Conservation (phyloP, 345 rosid species). For the Capsella bursapastoris region DNA sequence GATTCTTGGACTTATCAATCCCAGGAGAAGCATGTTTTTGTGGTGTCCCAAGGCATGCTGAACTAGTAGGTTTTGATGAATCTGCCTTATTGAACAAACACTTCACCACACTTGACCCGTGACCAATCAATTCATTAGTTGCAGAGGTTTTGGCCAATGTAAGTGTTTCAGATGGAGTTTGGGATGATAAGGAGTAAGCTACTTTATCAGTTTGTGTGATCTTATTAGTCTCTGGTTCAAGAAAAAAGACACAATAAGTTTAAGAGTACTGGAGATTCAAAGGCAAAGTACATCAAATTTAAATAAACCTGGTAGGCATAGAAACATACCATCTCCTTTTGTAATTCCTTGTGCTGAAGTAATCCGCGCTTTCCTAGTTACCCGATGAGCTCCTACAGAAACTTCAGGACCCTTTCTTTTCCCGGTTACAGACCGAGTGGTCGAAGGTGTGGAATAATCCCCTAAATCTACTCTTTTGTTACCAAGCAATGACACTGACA, state of each 20-base stretch:
- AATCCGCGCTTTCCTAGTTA: slow-evolving; percentile 54
- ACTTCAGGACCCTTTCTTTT: slow-evolving; percentile 54
- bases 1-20: slow-evolving; percentile 46
- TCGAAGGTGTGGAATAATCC: slow-evolving; percentile 42
- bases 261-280: background rate
- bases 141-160: slow-evolving; percentile 30
- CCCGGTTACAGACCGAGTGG: slow-evolving; percentile 46
- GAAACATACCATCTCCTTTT: slow-evolving; percentile 51
- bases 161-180: slow-evolving; percentile 37
- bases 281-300: background rate
- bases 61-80: slow-evolving; percentile 48
- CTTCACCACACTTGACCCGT: slow-evolving; percentile 62
- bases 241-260: slow-evolving; percentile 11
- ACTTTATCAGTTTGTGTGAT: slow-evolving; percentile 24
- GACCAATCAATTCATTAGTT: slow-evolving; percentile 28
- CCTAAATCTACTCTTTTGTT: slow-evolving; percentile 36
- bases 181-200: slow-evolving; percentile 30
- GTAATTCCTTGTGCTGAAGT: slow-evolving; percentile 41
- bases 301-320: background rate
- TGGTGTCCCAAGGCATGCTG: slow-evolving; percentile 66
- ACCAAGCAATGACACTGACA: slow-evolving; percentile 48
- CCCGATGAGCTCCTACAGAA: slow-evolving; percentile 46
- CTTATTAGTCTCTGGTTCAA: slow-evolving; percentile 26
- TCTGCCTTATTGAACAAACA: slow-evolving; percentile 60
- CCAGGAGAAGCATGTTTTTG: slow-evolving; percentile 55